Percentiles rank a stretch among this genome's conserved stretches.
Evolutionary conservation across 805 yeast species (phyloP).

Genomic region (Saccharomycopsis babjevae): DNA sequence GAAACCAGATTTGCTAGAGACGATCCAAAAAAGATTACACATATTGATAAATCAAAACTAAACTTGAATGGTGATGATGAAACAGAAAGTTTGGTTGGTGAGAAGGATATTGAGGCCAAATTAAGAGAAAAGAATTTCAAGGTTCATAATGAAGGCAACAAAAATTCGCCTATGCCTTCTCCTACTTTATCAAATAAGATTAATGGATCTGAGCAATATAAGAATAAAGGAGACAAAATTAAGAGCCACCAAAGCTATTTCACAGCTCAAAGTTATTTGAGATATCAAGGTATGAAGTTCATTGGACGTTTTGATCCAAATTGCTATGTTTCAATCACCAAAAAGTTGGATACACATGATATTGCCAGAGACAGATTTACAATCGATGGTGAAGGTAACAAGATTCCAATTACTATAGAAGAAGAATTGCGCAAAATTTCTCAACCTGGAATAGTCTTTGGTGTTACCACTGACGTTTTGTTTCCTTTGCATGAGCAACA

Average conservation of each 20-base stretch:
- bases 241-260: conserved; percentile 49
- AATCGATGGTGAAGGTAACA: conserved; percentile 21
- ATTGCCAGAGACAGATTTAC: conserved; percentile 63
- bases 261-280: conserved; percentile 88
- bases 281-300: conserved; percentile 92
- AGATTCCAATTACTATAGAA: conserved; percentile 24
- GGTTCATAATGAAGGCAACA: conserved; percentile 80
- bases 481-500: conserved; percentile 91
- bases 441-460: conserved; percentile 78
- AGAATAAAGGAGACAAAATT: conserved; percentile 21
- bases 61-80: background rate
- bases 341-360: conserved; percentile 94
- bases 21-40: conserved; percentile 36
- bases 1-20: conserved; percentile 88
- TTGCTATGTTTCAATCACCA: conserved; percentile 87
- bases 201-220: conserved; percentile 24
- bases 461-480: conserved; percentile 84
- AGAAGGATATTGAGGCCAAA: conserved; percentile 31
- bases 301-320: conserved; percentile 89
- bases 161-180: conserved; percentile 16
- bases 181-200: conserved; percentile 19
- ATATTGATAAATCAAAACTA: conserved; percentile 11
- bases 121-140: conserved; percentile 68
- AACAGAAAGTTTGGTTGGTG: background rate
- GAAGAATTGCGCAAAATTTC: conserved; percentile 48